These are phyloP conservation scores for Tylopilus orsonianus DNA, from an alignment of 1,284 basidiomycete genomes.

Conservation along the genomic window DNA sequence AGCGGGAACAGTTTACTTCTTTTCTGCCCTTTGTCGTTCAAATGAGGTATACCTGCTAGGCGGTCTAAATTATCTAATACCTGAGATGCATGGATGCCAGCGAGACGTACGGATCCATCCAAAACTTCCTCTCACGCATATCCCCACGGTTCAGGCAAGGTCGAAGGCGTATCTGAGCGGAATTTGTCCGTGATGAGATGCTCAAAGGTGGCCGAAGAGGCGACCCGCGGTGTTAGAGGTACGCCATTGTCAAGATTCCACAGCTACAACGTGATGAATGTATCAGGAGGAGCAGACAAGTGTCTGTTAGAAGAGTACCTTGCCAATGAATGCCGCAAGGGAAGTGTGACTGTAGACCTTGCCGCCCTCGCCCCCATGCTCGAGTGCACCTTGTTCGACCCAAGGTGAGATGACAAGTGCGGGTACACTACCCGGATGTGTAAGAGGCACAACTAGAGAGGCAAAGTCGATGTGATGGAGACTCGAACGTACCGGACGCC, in stretches of 20 bases:
- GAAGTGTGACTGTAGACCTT: conserved; percentile 25
- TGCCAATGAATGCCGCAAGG: conserved; percentile 23
- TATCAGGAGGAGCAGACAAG: background rate
- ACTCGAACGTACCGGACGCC: conserved; percentile 22
- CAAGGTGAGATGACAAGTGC: conserved; percentile 27
- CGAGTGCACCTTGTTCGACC: conserved; percentile 24
- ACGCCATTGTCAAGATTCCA: conserved; percentile 28
- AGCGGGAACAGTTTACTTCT: no score
- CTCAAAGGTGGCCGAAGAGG: conserved; percentile 25
- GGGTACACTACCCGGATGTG: conserved; percentile 10
- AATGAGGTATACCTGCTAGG: no score
- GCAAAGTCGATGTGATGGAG: no score
- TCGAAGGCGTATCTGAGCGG: conserved; percentile 17
- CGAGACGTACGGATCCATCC: no score
- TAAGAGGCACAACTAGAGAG: background rate
- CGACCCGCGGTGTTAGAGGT: conserved; percentile 27
- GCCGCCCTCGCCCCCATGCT: conserved; percentile 12
- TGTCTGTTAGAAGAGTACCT: conserved; percentile 12
- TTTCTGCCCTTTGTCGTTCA: no score
- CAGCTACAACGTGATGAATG: conserved; percentile 3
- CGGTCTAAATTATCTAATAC: no score
- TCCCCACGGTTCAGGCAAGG: conserved; percentile 25
- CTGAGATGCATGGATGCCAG: no score
- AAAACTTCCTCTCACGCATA: conserved; percentile 4
- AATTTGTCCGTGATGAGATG: conserved; percentile 24